phyloP scores from a whole-genome alignment of 257 asterid genomes.

The Fraxinus excelsior region DNA sequence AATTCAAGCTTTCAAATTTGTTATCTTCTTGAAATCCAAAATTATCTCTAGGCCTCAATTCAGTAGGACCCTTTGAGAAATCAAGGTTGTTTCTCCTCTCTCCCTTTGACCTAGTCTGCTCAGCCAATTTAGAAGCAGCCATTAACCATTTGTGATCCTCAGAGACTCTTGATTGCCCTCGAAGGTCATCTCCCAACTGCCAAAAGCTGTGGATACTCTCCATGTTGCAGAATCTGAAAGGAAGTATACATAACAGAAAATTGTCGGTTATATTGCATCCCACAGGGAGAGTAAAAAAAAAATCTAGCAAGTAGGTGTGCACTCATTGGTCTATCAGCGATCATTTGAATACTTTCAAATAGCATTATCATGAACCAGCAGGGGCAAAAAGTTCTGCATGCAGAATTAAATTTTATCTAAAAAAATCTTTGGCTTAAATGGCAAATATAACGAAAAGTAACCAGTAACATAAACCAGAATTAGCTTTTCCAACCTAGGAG shows the following conservation, averaged over 20 bases:
- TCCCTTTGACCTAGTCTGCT: constrained; percentile 72
- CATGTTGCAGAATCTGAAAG: constrained; percentile 44
- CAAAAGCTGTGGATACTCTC: constrained; percentile 74
- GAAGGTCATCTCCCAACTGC: constrained; percentile 93
- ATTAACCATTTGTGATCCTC: constrained; percentile 90
- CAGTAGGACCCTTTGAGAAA: constrained; percentile 71
- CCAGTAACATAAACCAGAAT: not conserved
- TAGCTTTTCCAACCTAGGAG: not conserved
- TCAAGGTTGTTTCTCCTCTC: constrained; percentile 85
- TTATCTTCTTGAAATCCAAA: constrained; percentile 69
- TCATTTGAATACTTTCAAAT: not conserved
- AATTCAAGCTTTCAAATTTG: constrained; percentile 74
- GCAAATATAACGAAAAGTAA: not conserved
- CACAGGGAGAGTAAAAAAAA: not conserved
- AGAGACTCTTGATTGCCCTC: constrained; percentile 80
- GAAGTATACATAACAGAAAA: not conserved
- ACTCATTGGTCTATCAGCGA: not conserved
- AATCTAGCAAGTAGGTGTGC: not conserved
- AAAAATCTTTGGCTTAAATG: not conserved
- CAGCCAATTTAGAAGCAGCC: constrained; percentile 89
- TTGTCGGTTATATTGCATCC: constrained; percentile 9
- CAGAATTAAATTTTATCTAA: too few relatives aligned
- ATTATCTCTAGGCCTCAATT: constrained; percentile 64
- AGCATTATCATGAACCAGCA: not conserved
- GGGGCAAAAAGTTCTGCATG: too few relatives aligned